These are phyloP conservation scores for Pontederia paniculata DNA, from an alignment of 176 grass and related monocot species.

Conservation along the genomic window DNA sequence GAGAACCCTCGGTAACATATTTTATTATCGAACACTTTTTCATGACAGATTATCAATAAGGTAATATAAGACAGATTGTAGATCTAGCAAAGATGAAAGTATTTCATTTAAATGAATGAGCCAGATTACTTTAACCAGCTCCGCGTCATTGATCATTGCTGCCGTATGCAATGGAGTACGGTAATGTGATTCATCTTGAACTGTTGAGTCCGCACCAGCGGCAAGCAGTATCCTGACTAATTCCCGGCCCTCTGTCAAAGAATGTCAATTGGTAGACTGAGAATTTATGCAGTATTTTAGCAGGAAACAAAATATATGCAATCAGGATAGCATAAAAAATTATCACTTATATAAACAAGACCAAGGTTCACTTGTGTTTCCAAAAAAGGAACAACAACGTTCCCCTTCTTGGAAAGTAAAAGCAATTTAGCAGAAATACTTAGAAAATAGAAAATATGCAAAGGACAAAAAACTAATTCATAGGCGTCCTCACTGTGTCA, in stretches of 20 bases:
- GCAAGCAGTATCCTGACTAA: constrained; percentile 81
- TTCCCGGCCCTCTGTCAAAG: constrained; percentile 76
- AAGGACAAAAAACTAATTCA: no score
- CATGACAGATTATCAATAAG: not conserved
- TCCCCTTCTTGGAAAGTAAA: not conserved
- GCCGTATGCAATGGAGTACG: constrained; percentile 91
- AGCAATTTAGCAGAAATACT: not conserved
- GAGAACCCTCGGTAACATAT: no score
- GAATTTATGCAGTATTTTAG: no score
- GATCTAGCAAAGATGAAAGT: not conserved
- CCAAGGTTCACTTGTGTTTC: not conserved
- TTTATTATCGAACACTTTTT: no score
- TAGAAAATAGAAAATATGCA: no score
- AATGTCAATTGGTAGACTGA: constrained; percentile 1
- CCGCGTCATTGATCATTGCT: constrained; percentile 96
- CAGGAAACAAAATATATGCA: no score
- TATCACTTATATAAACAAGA: not conserved
- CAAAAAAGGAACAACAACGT: no score
- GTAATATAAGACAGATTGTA: not conserved
- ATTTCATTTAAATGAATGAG: not conserved
- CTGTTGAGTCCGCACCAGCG: constrained; percentile 87
- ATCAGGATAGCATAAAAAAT: not conserved
- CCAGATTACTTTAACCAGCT: constrained; percentile 69
- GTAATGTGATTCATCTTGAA: constrained; percentile 77
- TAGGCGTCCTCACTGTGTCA: no score